A percentile compares a stretch with the other conserved stretches of the same genome.
phyloP scores from a whole-genome alignment of 192 early-diverging fungal genomes.

The Umbelopsis sp. region DNA sequence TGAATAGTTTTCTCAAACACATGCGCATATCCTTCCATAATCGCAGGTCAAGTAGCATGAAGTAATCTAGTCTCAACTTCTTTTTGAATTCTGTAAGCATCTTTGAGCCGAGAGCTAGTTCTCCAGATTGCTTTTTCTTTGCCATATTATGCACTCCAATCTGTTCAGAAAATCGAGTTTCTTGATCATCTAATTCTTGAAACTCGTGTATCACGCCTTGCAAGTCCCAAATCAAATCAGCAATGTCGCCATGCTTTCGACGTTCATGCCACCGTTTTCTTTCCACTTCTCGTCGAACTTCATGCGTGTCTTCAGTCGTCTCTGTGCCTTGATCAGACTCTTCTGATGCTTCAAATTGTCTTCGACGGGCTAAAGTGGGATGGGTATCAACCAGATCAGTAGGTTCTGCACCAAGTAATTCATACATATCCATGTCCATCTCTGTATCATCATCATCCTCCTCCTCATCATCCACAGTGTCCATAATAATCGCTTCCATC shows the following conservation, averaged over 20 bases:
- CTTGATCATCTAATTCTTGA: conserved; percentile 27
- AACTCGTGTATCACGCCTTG: conserved; percentile 25
- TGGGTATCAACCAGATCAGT: background rate
- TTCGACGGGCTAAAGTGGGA: background rate
- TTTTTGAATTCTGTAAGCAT: conserved; percentile 49
- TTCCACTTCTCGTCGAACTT: conserved; percentile 17
- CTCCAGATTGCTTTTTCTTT: conserved; percentile 8
- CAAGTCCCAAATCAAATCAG: conserved; percentile 33
- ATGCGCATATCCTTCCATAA: conserved; percentile 88
- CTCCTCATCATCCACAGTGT: background rate
- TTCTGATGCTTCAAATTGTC: conserved; percentile 6
- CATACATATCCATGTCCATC: conserved; percentile 17
- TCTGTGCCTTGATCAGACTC: conserved; percentile 17
- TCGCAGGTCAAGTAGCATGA: conserved; percentile 81
- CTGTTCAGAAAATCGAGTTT: conserved; percentile 14
- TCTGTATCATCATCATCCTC: conserved; percentile 2
- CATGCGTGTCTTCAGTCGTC: background rate
- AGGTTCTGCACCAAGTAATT: conserved; percentile 13
- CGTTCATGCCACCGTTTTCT: conserved; percentile 16
- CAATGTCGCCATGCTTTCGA: conserved; percentile 30
- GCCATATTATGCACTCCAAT: conserved; percentile 22
- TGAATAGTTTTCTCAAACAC: conserved; percentile 81
- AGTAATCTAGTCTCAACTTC: conserved; percentile 77
- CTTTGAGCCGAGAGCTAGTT: background rate
- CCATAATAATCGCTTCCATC: conserved; percentile 17